Percentiles rank a stretch among this genome's conserved stretches.
Conservation (phyloP, 2,329 filamentous ascomycete genomes). For the Pestalotiopsis sp. region DNA sequence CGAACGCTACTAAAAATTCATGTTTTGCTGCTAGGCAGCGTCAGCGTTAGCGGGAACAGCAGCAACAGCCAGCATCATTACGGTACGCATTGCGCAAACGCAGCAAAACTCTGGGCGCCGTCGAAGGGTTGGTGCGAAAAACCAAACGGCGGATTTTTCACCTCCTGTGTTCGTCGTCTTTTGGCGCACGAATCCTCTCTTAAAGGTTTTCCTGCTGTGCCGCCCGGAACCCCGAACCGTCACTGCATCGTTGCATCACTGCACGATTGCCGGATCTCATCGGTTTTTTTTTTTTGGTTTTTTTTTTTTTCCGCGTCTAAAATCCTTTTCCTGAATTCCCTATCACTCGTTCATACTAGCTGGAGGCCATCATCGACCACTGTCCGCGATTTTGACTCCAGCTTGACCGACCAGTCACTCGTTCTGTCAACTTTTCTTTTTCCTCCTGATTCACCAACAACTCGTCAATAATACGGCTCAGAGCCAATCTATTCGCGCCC, state of each 20-base stretch:
- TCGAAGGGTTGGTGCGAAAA: not conserved
- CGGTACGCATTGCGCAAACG: not conserved
- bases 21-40: not conserved
- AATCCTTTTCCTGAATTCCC: not conserved
- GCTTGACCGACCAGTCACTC: not conserved
- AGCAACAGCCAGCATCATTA: not conserved
- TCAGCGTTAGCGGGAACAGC: not conserved
- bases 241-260: not conserved
- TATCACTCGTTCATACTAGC: not conserved
- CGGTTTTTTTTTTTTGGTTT: not conserved
- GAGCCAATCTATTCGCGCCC: not conserved
- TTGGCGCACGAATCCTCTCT: not conserved
- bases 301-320: not conserved
- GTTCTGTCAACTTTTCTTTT: not conserved
- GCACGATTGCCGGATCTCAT: not conserved
- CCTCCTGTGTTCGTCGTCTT: not conserved
- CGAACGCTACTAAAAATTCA: not conserved
- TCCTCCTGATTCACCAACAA: not conserved
- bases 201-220: not conserved
- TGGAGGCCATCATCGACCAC: not conserved
- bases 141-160: not conserved
- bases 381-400: not conserved
- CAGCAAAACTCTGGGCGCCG: not conserved
- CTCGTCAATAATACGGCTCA: not conserved
- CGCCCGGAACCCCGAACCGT: not conserved